Evolutionary conservation across 495 filamentous ascomycete genomes (phyloP), one percentile per base, ranked within the genome.

Genomic region (Xylaria telfairii): DNA sequence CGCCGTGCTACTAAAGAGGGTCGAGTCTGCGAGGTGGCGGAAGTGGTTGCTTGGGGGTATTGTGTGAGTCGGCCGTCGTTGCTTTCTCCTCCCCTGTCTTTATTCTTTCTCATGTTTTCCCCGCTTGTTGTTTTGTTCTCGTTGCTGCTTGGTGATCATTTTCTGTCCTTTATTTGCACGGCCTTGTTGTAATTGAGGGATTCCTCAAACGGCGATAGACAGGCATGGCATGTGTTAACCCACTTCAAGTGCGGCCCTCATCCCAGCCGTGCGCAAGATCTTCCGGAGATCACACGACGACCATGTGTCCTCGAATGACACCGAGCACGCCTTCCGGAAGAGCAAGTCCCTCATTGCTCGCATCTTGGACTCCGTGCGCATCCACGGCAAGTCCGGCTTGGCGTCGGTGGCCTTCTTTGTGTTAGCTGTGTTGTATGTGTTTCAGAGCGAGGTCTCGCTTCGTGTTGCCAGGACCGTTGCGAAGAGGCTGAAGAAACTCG

Each of bases 371-470:
- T 78, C 75, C 1, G 72, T 80, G 2, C 46, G 34, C 4, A n/a
- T 1, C 13, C 69, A 73, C 19, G 76, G 82, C 30, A 81, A 80
- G 44, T 65, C 74, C 37, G 79, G 81, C 7, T 46, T 85, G 9
- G 81, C 82, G 3, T 83, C 81, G 3, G 42, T 85, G n/a, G 80
- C 82, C 28, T 82, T 83, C 69, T 80, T 86, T 26, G 82, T 86
- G 13, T 79, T 86, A 57, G 78, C 83, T 37, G 78, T 82, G 12
- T 65, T 86, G 44, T 86, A 84, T 66, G 77, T 86, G 39, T 86
- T 86, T 44, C 74, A 81, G 74, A 83, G 80, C 71, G 84, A 86
- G 70, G 84, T 86, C 1, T 76, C 82, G 41, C 65, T 86, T 32
- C 80, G 83, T 17, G 80, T 83, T 5, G 82, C 79, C 15, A 73